phyloP scores from a whole-genome alignment of 176 grass and related monocot genomes.

The Avena atlantica region DNA sequence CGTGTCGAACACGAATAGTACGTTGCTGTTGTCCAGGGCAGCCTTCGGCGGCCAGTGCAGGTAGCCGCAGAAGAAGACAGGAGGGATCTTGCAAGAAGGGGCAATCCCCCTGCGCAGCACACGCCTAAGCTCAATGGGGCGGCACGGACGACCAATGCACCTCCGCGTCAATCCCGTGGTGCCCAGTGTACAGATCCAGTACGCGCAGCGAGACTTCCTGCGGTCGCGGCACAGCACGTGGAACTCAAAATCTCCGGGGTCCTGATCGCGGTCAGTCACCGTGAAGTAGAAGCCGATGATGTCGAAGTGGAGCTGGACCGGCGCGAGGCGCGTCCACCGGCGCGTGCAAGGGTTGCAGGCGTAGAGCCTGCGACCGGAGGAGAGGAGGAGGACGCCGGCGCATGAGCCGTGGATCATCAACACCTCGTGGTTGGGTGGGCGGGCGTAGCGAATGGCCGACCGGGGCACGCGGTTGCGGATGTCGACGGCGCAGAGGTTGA shows the following conservation, averaged over 20 bases:
- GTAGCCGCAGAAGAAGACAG: not conserved
- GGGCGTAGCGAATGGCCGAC: not conserved
- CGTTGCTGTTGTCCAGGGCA: not conserved
- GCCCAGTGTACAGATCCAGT: not conserved
- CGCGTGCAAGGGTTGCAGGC: conserved; percentile 1
- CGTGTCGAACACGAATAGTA: not conserved
- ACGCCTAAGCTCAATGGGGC: not conserved
- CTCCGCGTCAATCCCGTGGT: not conserved
- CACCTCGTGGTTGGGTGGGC: not conserved
- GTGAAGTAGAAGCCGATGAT: not conserved
- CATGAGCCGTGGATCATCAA: not conserved
- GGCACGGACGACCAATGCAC: not conserved
- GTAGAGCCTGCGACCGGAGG: not conserved
- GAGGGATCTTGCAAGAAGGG: not conserved
- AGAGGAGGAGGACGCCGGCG: conserved; percentile 12
- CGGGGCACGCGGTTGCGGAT: not conserved
- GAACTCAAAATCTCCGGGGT: not conserved
- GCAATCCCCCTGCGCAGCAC: not conserved
- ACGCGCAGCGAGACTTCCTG: not conserved
- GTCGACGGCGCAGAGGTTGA: not conserved
- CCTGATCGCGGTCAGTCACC: not conserved
- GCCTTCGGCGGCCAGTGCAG: not conserved
- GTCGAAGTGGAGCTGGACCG: not conserved
- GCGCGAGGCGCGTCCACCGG: not conserved
- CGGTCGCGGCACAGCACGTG: not conserved